phyloP scores from a whole-genome alignment of 2,329 filamentous ascomycete genomes.

The Camptophora hylomeconis region DNA sequence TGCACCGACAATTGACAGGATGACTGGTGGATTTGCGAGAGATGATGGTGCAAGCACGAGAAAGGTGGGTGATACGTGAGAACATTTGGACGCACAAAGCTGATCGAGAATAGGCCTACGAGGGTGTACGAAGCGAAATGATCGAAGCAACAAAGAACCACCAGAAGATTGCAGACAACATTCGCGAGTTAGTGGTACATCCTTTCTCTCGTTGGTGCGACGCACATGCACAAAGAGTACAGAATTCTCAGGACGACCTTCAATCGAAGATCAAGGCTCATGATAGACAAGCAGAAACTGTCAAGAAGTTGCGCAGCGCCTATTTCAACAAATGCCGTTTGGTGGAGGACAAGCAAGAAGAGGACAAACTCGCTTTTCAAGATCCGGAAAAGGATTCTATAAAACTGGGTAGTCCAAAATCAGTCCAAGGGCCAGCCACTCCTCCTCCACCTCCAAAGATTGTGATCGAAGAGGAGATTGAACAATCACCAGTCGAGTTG shows the following conservation, averaged over 20 bases:
- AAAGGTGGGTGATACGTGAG: slow-evolving; percentile 50
- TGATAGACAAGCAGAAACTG: slow-evolving; percentile 76
- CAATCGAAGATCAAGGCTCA: slow-evolving; percentile 84
- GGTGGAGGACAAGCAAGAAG: slow-evolving; percentile 92
- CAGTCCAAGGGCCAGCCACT: slow-evolving; percentile 47
- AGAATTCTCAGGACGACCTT: slow-evolving; percentile 89
- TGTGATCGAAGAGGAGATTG: slow-evolving; percentile 62
- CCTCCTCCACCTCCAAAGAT: slow-evolving; percentile 54
- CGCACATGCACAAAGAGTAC: slow-evolving; percentile 77
- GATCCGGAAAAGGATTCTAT: slow-evolving; percentile 46
- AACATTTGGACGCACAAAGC: not conserved
- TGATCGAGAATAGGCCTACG: slow-evolving; percentile 59
- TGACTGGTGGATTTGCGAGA: slow-evolving; percentile 69
- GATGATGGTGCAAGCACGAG: slow-evolving; percentile 93
- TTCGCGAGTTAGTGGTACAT: slow-evolving; percentile 85
- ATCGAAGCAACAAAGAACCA: slow-evolving; percentile 78
- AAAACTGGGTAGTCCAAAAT: slow-evolving; percentile 14
- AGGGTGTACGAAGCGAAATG: slow-evolving; percentile 87
- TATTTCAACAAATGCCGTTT: slow-evolving; percentile 99
- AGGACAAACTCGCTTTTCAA: slow-evolving; percentile 96
- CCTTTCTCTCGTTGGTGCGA: slow-evolving; percentile 96
- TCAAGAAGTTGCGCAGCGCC: slow-evolving; percentile 84
- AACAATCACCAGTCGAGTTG: slow-evolving; percentile 77
- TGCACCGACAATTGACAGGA: slow-evolving; percentile 64
- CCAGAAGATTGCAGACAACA: slow-evolving; percentile 90